Evolutionary conservation across 306 rosid species (phyloP), one percentile per base, ranked within the genome.

Genomic region (Cucurbita maxima): DNA sequence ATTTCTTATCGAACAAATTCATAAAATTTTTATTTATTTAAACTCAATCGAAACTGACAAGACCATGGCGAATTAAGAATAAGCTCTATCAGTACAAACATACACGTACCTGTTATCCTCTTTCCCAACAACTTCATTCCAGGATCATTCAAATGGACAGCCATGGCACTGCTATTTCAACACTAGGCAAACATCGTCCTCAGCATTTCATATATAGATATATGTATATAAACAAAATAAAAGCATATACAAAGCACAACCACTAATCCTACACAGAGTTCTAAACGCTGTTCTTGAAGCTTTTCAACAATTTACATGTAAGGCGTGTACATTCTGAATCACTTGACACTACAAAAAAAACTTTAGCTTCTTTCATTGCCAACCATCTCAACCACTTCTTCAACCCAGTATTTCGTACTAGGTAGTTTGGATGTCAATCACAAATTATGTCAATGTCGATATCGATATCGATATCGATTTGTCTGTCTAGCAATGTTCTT

Each of bases 401-500:
- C n/a, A 63, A 25, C 12, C 62, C 13, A 30, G 40, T 58, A 58
- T 5, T 8, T 30, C 10, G 2, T 13, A 34, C 8, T 13, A 30
- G 2, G 3, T 30, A 30, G 34, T 59, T 50, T 9, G 10, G 34
- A 71, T 20, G 22, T 44, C 37, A 3, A 15, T 20, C 60, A 38
- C 22, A 4, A 18, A 11, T 38, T 12, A 5, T 52, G 36, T 7
- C n/a, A n/a, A n/a, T n/a, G n/a, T n/a, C n/a, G 25, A 12, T n/a
- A 52, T 13, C 14, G 11, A 10, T 9, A 13, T 72, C 75, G 37
- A 36, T 53, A 36, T n/a, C 51, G 36, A 20, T 44, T 69, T 47
- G 63, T 19, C 18, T 18, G 13, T 38, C 45, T 54, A 14, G 58
- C 44, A 11, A 79, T 47, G 54, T 82, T 80, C 75, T 69, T 80